A percentile compares a stretch with the other conserved stretches of the same genome.
phyloP scores from a whole-genome alignment of 495 filamentous ascomycete genomes.

The Penicillium verhagenii region DNA sequence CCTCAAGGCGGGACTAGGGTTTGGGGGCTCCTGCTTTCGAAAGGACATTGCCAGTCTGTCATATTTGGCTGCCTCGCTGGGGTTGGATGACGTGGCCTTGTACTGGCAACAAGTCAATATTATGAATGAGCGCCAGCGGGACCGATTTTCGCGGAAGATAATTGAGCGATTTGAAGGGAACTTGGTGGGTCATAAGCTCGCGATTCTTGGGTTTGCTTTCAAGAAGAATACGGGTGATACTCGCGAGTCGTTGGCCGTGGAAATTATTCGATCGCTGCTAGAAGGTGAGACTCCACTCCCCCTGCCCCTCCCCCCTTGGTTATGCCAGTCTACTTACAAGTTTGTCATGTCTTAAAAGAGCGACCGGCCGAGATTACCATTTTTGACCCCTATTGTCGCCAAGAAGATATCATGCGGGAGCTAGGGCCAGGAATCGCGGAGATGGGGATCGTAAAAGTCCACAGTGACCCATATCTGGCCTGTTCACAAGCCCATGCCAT shows the following conservation, averaged over 20 bases:
- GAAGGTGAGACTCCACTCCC: conserved; percentile 16
- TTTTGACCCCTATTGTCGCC: conserved; percentile 68
- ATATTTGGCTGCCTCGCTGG: conserved; percentile 69
- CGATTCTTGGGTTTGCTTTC: conserved; percentile 75
- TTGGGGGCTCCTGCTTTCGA: conserved; percentile 81
- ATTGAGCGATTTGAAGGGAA: conserved; percentile 67
- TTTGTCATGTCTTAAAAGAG: conserved; percentile 35
- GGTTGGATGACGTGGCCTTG: conserved; percentile 68
- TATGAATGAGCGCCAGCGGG: conserved; percentile 76
- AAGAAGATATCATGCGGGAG: conserved; percentile 44
- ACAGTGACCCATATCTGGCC: conserved; percentile 37
- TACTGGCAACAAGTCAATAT: conserved; percentile 74
- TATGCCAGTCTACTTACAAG: too few species aligned
- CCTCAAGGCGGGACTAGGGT: conserved; percentile 75
- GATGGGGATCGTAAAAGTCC: conserved; percentile 25
- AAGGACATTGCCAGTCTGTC: conserved; percentile 78
- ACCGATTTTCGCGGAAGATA: conserved; percentile 63
- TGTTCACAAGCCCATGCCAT: conserved; percentile 38
- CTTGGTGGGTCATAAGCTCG: conserved; percentile 68
- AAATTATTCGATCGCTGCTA: conserved; percentile 62
- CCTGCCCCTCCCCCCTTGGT: too few species aligned
- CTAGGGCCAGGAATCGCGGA: conserved; percentile 13
- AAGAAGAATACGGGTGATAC: conserved; percentile 82
- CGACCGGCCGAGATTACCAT: conserved; percentile 63
- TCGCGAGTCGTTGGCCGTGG: conserved; percentile 68